A percentile compares a stretch with the other conserved stretches of the same genome.
These are phyloP conservation scores for Globisporangium viniferum DNA, from an alignment of 352 stramenopile species.

Conservation along the genomic window DNA sequence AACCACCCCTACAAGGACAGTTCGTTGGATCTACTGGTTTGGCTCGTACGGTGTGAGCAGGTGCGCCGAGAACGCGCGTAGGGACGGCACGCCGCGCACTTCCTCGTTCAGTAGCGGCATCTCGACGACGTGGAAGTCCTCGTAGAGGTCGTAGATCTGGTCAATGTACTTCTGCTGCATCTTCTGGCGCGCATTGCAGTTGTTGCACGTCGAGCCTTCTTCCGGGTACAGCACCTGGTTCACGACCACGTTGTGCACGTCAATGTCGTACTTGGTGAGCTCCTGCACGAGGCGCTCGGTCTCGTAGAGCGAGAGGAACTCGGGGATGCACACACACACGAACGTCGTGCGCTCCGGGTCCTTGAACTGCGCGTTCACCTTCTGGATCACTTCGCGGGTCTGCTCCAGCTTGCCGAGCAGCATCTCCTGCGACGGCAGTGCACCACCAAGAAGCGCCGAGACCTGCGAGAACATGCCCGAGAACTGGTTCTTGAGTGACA, in stretches of 20 bases:
- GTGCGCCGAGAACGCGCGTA: slow-evolving; percentile 93
- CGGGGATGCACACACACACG: slow-evolving; percentile 99
- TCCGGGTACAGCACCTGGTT: slow-evolving; percentile 98
- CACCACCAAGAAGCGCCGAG: slow-evolving; percentile 71
- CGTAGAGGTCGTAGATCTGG: slow-evolving; percentile 99
- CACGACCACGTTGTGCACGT: slow-evolving; percentile 99
- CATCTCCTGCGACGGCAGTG: slow-evolving; percentile 90
- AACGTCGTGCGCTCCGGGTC: slow-evolving; percentile 98
- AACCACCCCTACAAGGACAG: background rate
- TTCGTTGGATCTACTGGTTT: slow-evolving; percentile 30
- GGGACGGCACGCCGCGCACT: slow-evolving; percentile 93
- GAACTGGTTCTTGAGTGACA: slow-evolving; percentile 95
- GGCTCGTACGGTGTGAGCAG: slow-evolving; percentile 93
- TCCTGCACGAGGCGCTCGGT: slow-evolving; percentile 99
- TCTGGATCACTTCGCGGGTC: slow-evolving; percentile 96
- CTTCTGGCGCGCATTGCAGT: slow-evolving; percentile 95
- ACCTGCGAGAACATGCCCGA: slow-evolving; percentile 86
- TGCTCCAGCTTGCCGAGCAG: slow-evolving; percentile 95
- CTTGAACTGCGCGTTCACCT: slow-evolving; percentile 99
- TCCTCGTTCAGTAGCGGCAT: slow-evolving; percentile 99
- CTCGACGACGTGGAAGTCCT: slow-evolving; percentile 99
- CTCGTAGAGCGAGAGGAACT: slow-evolving; percentile 99
- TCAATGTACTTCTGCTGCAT: slow-evolving; percentile 99
- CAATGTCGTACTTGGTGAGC: slow-evolving; percentile 99
- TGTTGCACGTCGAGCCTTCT: slow-evolving; percentile 76